Evolutionary conservation across 176 grass and related monocot species (phyloP), one percentile per base, ranked within the genome.

Genomic region (Carex scoparia): DNA sequence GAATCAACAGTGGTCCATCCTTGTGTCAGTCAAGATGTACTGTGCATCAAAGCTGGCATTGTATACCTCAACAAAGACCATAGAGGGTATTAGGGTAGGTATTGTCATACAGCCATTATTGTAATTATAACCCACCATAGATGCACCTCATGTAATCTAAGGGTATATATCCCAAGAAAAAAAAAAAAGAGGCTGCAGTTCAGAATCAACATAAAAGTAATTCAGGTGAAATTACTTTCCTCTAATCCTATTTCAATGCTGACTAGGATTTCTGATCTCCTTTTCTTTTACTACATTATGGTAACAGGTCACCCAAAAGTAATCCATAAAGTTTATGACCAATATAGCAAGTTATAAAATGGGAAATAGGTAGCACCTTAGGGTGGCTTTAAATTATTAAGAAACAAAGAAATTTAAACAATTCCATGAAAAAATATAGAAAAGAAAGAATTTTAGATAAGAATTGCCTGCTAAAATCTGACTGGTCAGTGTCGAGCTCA

Each of bases 401-500:
- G 57, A 33, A 77, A 77, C 27, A 77, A 77, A 77, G 27, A 14
- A 56, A 55, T 44, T n/a, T n/a, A 77, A 56, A 32, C 19, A 75
- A 27, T 32, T 77, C 19, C 27, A 56, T 0, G 0, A 33, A 77
- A 67, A 30, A 54, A 1, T 65, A 65, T 31, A 83, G 37, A 81
- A 81, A 38, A 38, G 84, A 88, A 65, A 84, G 81, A 78, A 86
- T 91, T 70, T 87, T 90, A 1, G 82, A 88, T 30, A 4, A 31
- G 46, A 93, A 92, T 79, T 93, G 83, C 86, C 93, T 90, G 80
- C 91, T 88, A 85, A 98, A 83, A 28, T 98, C 91, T 7, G 86
- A 88, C 88, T 84, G 40, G 81, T 92, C 92, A 71, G 84, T 85
- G 59, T 98, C 95, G 27, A 98, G 89, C 70, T 98, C 95, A 85